Base-by-base conservation (phyloP, 495 filamentous ascomycete genomes). In the Xylaria scruposa region DNA sequence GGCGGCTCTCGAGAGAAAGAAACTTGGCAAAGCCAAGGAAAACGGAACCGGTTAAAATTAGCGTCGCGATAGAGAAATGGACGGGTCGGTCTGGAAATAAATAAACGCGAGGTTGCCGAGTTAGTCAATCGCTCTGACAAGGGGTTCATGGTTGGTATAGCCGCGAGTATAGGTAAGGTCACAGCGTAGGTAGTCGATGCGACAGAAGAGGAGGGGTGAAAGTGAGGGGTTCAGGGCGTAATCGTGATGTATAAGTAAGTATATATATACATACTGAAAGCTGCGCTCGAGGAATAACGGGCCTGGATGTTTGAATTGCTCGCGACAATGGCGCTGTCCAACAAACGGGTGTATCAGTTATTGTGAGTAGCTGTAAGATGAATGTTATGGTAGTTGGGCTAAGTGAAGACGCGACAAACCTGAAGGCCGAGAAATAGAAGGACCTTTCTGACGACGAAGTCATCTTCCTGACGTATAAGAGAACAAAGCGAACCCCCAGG, bases 11-110 rank as follows among this genome's bases (percentile, higher is more conserved):
- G 12, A 21, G 33, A 29, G 29, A 21, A 68, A 73, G 29, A 46
- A 70, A 61, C 58, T 54, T 72, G 31, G 77, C 75, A 33, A 74
- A 74, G 60, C 47, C 44, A 2, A 66, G 73, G n/a, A 75, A 67
- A 21, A 72, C 60, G 33, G 75, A 47, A n/a, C 75, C 71, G 36
- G 70, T 64, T 44, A 77, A 61, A 40, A 73, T 2, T 40, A 77
- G 70, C 33, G 73, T 74, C 24, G 72, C 47, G 61, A 78, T 62
- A 12, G 77, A 77, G 61, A 77, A 75, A 56, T 78, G 77, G 33
- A 78, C 59, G 15, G 75, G 75, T 2, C 77, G 77, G 26, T 77
- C 77, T 78, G 47, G 38, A 36, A 53, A 44, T 15, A 38, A 33
- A 59, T 4, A 29, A n/a, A 24, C 1, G 6, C 46, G 38, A 42